phyloP scores from a whole-genome alignment of 139 green algal genomes.

The Astrephomene gubernaculifera region DNA sequence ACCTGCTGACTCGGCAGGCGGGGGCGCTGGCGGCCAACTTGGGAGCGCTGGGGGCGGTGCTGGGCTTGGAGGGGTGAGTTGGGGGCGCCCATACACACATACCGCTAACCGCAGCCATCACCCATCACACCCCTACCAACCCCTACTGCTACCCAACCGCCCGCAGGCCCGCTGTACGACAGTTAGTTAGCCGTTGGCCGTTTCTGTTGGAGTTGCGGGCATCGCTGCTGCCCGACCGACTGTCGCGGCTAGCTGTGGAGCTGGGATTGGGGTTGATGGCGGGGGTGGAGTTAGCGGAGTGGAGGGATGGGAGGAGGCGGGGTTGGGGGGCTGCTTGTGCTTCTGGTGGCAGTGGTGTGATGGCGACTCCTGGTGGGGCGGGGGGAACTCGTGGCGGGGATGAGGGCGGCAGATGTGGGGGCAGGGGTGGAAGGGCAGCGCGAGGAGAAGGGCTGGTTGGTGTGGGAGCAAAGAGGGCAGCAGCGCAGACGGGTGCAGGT shows the following conservation, averaged over 20 bases:
- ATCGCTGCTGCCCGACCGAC: background rate
- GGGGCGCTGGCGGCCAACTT: constrained; percentile 10
- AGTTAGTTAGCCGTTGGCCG: background rate
- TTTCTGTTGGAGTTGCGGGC: constrained; percentile 12
- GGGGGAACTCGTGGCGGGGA: background rate
- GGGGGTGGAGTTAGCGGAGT: too few species aligned
- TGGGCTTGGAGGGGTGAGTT: background rate
- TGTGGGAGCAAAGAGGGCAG: background rate
- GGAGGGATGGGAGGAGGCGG: too few species aligned
- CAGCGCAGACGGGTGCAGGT: background rate
- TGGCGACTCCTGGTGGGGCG: too few species aligned
- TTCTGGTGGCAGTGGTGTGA: too few species aligned
- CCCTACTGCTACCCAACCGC: too few species aligned
- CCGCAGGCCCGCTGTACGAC: background rate
- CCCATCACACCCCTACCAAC: too few species aligned
- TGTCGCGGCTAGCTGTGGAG: background rate
- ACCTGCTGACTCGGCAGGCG: constrained; percentile 2
- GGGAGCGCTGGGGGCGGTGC: background rate
- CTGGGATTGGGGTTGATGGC: background rate
- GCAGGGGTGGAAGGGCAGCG: background rate
- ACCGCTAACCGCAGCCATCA: background rate
- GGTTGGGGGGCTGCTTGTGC: too few species aligned
- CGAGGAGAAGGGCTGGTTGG: background rate
- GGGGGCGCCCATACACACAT: background rate
- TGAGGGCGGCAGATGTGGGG: background rate